Evolutionary conservation across 2,329 filamentous ascomycete species (phyloP).

Genomic region (Fusarium subglutinans): DNA sequence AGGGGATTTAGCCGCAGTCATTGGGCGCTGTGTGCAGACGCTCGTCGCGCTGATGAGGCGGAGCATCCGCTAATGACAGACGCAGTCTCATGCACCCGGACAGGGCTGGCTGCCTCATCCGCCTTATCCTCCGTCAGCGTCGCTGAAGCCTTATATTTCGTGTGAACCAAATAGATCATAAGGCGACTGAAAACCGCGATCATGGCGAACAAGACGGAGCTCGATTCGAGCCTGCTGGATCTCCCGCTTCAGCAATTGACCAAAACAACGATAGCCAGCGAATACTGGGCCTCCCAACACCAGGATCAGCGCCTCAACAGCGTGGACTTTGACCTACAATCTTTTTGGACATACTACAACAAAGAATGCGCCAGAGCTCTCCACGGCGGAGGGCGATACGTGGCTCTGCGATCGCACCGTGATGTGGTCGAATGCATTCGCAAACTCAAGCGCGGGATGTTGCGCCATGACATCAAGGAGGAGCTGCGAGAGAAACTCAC

Average conservation of each 20-base stretch:
- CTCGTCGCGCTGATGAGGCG: background rate
- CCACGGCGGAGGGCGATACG: background rate
- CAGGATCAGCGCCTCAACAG: background rate
- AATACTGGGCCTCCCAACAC: background rate
- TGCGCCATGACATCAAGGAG: background rate
- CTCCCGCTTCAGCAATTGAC: background rate
- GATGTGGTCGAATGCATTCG: background rate
- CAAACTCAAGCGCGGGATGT: background rate
- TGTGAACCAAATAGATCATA: fast-evolving
- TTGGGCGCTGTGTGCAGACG: background rate
- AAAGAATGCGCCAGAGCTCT: background rate
- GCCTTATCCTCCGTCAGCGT: background rate
- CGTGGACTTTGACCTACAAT: background rate
- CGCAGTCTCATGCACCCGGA: background rate
- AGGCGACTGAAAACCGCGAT: background rate
- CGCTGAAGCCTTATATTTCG: fast-evolving
- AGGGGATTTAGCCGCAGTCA: background rate
- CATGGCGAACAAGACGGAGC: background rate
- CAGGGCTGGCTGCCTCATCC: background rate
- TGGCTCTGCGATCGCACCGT: background rate
- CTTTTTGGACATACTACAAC: background rate
- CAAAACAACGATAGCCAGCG: background rate
- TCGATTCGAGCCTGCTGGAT: background rate
- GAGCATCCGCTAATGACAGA: background rate
- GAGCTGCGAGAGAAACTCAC: background rate